phyloP scores from a whole-genome alignment of 2,329 filamentous ascomycete genomes.

The Penicillium sp. region DNA sequence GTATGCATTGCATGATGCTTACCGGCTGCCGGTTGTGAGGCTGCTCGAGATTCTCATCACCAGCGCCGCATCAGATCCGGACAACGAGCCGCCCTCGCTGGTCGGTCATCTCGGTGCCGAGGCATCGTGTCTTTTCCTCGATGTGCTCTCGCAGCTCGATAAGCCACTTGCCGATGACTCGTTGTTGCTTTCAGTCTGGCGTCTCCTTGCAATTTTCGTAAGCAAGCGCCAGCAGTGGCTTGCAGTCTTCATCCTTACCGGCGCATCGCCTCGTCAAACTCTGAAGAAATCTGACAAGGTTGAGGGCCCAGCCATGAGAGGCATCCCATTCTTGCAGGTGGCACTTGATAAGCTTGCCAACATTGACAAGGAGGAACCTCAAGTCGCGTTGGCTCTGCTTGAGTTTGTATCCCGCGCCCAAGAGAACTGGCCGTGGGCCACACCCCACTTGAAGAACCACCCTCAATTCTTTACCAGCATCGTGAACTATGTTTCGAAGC shows the following conservation, averaged over 20 bases:
- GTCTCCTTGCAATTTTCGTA: constrained; percentile 80
- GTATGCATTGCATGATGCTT: constrained; percentile 69
- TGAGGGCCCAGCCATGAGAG: constrained; percentile 53
- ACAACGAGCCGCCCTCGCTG: constrained; percentile 86
- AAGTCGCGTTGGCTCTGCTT: constrained; percentile 72
- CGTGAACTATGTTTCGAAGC: constrained; percentile 66
- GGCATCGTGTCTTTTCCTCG: constrained; percentile 80
- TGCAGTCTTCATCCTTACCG: constrained; percentile 87
- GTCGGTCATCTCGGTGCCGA: constrained; percentile 83
- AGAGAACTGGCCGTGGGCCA: constrained; percentile 95
- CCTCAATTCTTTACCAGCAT: constrained; percentile 71
- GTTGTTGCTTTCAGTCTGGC: constrained; percentile 75
- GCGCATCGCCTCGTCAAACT: constrained; percentile 77
- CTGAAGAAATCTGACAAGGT: constrained; percentile 55
- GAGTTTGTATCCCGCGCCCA: constrained; percentile 87
- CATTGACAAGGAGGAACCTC: constrained; percentile 65
- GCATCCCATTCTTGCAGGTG: constrained; percentile 70
- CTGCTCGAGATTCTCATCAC: constrained; percentile 74
- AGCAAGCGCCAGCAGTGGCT: constrained; percentile 95
- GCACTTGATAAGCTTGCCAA: constrained; percentile 71
- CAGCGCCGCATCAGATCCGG: constrained; percentile 62
- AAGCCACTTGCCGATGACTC: constrained; percentile 68
- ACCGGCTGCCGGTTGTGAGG: constrained; percentile 65
- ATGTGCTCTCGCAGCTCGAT: constrained; percentile 74
- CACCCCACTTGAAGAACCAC: constrained; percentile 75